Conservation (phyloP, 345 rosid species). For the Carallia brachiata region DNA sequence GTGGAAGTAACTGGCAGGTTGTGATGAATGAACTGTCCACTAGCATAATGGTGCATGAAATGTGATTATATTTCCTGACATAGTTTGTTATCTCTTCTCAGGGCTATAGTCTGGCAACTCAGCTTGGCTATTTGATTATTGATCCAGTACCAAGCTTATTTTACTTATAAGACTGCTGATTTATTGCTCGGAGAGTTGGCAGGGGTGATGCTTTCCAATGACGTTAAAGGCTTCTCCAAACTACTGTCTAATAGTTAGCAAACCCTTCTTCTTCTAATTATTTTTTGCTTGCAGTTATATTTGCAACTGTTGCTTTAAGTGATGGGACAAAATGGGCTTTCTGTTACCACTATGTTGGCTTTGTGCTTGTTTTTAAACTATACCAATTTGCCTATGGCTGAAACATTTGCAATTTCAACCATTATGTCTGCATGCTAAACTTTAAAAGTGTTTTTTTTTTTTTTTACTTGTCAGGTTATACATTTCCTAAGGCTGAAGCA, state of each 20-base stretch:
- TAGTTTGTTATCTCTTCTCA: constrained; percentile 19
- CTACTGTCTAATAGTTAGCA: neutral
- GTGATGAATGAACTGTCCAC: constrained; percentile 14
- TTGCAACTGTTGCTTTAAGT: neutral
- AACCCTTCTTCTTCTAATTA: neutral
- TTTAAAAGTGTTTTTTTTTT: neutral
- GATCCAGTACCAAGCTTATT: constrained; percentile 89
- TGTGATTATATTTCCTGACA: constrained; percentile 7
- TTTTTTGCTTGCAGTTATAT: neutral
- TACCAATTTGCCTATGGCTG: too few relatives aligned
- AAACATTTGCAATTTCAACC: too few relatives aligned
- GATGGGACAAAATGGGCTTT: too few relatives aligned
- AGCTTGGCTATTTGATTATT: constrained; percentile 81
- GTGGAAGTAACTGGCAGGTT: constrained; percentile 87
- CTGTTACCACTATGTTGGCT: too few relatives aligned
- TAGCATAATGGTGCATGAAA: constrained; percentile 6
- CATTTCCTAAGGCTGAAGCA: constrained; percentile 75
- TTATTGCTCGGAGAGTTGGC: constrained; percentile 58
- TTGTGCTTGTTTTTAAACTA: too few relatives aligned
- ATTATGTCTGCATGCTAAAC: neutral
- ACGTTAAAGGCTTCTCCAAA: constrained; percentile 7
- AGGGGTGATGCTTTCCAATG: constrained; percentile 50
- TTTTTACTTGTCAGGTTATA: constrained; percentile 41
- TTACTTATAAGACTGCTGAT: constrained; percentile 75
- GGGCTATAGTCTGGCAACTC: constrained; percentile 72